phyloP scores from a whole-genome alignment of 768 basidiomycete genomes.

The Cyclocybe cylindracea region DNA sequence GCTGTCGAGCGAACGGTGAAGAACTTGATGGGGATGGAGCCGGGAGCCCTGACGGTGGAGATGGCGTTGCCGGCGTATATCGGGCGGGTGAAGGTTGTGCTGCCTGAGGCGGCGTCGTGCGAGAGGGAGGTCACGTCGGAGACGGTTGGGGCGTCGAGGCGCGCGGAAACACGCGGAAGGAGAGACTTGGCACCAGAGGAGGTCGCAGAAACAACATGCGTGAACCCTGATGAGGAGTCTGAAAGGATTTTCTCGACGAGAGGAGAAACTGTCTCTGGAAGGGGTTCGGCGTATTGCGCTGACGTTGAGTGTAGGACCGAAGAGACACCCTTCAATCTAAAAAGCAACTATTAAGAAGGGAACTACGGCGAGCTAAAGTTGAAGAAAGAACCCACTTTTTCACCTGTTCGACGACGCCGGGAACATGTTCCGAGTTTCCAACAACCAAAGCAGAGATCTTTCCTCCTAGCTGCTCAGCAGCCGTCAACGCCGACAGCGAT shows the following conservation, averaged over 20 bases:
- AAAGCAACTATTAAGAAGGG: constrained; percentile 8
- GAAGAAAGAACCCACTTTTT: constrained; percentile 60
- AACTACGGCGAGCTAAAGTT: constrained; percentile 11
- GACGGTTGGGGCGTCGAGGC: constrained; percentile 85
- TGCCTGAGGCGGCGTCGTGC: constrained; percentile 67
- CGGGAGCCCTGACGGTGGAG: constrained; percentile 80
- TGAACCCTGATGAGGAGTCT: constrained; percentile 57
- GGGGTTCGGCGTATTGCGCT: constrained; percentile 61
- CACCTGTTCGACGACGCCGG: constrained; percentile 65
- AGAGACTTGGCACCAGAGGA: constrained; percentile 92
- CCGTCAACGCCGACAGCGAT: constrained; percentile 89
- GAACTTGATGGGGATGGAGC: constrained; percentile 83
- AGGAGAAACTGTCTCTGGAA: constrained; percentile 83
- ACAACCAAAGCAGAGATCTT: constrained; percentile 79
- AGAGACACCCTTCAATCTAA: constrained; percentile 68
- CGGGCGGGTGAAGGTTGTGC: constrained; percentile 87
- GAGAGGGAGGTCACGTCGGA: constrained; percentile 87
- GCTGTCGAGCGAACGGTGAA: constrained; percentile 94
- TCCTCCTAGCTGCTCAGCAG: constrained; percentile 84
- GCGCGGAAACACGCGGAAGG: constrained; percentile 89
- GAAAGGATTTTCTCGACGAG: constrained; percentile 77
- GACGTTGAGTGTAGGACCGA: constrained; percentile 71
- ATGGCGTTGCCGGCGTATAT: constrained; percentile 99
- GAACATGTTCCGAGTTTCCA: constrained; percentile 68
- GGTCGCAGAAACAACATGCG: constrained; percentile 91